Evolutionary conservation across 768 basidiomycete genomes (phyloP), one percentile per base, ranked within the genome.

Genomic region (Boletellus ananas): DNA sequence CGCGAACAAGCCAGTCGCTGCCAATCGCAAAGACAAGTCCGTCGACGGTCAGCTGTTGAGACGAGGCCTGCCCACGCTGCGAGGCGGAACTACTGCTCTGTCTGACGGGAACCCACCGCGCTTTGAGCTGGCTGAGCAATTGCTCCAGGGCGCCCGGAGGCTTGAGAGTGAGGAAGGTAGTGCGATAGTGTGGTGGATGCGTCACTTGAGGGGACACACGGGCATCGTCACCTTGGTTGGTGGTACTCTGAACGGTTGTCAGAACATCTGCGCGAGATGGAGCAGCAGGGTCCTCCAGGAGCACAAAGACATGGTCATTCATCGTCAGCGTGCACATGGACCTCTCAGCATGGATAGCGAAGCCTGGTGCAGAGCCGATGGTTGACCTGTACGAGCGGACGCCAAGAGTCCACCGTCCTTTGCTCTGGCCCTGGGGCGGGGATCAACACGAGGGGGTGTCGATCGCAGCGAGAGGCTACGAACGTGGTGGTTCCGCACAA

Each of bases 221-320:
- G 37, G 34, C 29, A 44, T 59, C 52, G 40, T 27, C 16, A 39
- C 37, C 34, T 34, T 62, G 51, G 35, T n/a, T 29, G 6, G 76
- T 69, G 10, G 76, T 76, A 12, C 72, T 72, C 55, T 78, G 78
- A 27, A 51, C 14, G 10, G 47, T 27, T 23, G 61, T 55, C 12
- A 68, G 46, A 18, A 85, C 75, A 49, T 89, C 88, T 45, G 77
- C 78, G 51, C 82, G 78, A 33, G 75, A 79, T 1, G 87, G 89
- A 10, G 86, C 86, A 10, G 75, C 69, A 31, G 85, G 85, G 64
- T 91, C 88, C 58, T 90, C 89, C 21, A 90, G 70, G 6, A 84
- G 75, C 20, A 90, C 87, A 63, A 89, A 91, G 21, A 87, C 85
- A 57, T 85, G 85, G 39, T 90, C 81, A 50, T 84, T 81, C 84